Evolutionary conservation across 179 eudicot genomes (phyloP).

Genomic region (Actinidia arguta): DNA sequence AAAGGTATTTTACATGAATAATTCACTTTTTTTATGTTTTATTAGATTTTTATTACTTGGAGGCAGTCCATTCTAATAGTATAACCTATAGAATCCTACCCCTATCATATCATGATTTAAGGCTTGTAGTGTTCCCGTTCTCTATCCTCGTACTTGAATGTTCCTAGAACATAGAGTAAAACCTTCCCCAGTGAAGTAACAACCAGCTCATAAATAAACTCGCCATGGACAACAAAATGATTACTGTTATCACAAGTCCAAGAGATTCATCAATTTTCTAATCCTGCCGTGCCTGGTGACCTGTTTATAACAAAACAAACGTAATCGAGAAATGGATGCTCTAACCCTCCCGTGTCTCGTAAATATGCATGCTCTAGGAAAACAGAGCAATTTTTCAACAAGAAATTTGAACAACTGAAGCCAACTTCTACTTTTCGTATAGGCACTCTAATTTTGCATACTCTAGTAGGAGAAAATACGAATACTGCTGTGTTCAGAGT

Average conservation of each 20-base stretch:
- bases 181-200: no score
- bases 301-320: not conserved
- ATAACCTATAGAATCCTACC: no score
- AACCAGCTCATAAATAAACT: not conserved
- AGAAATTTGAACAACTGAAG: constrained; percentile 7
- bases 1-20: no score
- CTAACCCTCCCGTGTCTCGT: not conserved
- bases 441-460: not conserved
- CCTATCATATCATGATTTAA: no score
- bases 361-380: no score
- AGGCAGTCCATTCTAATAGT: no score
- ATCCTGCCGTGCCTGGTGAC: not conserved
- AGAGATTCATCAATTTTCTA: not conserved
- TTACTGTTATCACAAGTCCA: no score
- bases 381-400: not conserved
- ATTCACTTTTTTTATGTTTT: no score
- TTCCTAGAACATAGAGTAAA: no score
- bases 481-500: not conserved
- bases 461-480: not conserved
- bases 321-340: not conserved
- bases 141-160: no score
- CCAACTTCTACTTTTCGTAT: not conserved
- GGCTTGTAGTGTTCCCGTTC: no score
- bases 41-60: no score
- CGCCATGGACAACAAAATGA: not conserved